Conservation (phyloP, 352 stramenopile species). For the Paralagenidium karlingii region DNA sequence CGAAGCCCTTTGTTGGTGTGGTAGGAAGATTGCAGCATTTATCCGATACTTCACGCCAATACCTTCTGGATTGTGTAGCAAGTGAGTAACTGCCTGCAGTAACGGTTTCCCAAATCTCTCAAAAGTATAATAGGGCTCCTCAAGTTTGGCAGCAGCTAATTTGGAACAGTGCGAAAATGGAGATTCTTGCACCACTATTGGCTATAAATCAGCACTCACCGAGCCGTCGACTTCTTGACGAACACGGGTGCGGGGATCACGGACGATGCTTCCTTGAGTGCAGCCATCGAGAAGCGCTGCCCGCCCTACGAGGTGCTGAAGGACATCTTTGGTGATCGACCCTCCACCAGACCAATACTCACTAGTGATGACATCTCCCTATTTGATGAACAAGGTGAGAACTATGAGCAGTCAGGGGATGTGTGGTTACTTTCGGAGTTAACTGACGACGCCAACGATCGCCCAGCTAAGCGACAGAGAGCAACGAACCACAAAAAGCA, state of each 20-base stretch:
- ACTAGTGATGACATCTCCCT: slow-evolving; percentile 2
- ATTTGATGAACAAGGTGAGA: not conserved
- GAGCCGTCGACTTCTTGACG: slow-evolving; percentile 4
- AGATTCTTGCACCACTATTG: not conserved
- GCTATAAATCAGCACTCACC: slow-evolving; percentile 7
- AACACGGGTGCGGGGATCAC: slow-evolving; percentile 7
- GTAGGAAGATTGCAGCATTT: no score
- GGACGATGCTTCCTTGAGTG: slow-evolving; percentile 1
- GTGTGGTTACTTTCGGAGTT: not conserved
- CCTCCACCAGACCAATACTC: slow-evolving; percentile 1
- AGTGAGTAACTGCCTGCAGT: no score
- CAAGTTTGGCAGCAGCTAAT: not conserved
- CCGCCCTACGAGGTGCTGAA: slow-evolving; percentile 7
- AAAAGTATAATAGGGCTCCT: not conserved
- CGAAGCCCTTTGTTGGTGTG: no score
- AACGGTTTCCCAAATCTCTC: no score
- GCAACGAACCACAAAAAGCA: no score
- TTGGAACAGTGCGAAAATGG: not conserved
- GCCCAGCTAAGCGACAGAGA: not conserved
- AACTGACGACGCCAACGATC: not conserved
- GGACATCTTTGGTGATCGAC: slow-evolving; percentile 4
- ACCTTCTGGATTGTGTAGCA: no score
- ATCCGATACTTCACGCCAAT: no score
- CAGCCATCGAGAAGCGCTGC: slow-evolving; percentile 4
- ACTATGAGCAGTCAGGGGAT: slow-evolving; percentile 5